phyloP scores from a whole-genome alignment of 139 green algal species.

The Mesotaenium endlicherianum region DNA sequence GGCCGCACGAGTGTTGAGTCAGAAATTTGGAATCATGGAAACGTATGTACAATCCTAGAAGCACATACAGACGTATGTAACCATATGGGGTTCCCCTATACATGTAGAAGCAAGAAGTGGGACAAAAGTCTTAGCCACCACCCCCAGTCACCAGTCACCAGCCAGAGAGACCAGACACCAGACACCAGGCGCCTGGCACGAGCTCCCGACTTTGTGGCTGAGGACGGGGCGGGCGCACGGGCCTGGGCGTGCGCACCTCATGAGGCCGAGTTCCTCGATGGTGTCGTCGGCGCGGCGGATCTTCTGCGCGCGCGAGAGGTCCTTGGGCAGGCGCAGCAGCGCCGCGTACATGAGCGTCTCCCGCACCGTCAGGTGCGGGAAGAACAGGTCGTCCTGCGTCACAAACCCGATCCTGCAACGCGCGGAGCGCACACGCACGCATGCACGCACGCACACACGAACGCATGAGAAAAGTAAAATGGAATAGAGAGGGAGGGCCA shows the following conservation, averaged over 20 bases:
- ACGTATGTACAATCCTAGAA: too few relatives aligned
- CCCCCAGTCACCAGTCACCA: too few relatives aligned
- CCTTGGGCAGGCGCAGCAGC: slow-evolving; percentile 30
- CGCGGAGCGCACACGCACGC: neutral
- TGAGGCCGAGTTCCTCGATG: slow-evolving; percentile 25
- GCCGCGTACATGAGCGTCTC: slow-evolving; percentile 53
- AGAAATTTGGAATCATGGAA: too few relatives aligned
- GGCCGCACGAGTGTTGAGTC: too few relatives aligned
- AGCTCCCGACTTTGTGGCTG: too few relatives aligned
- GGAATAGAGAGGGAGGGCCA: neutral
- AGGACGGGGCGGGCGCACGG: too few relatives aligned
- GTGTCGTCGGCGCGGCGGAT: slow-evolving; percentile 14
- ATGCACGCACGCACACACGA: neutral
- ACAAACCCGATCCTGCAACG: slow-evolving; percentile 42
- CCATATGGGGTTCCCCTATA: too few relatives aligned
- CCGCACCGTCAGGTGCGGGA: slow-evolving; percentile 58
- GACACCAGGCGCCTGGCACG: too few relatives aligned
- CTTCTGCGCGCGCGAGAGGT: slow-evolving; percentile 45
- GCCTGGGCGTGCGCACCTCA: slow-evolving; percentile 15
- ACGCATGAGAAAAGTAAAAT: neutral
- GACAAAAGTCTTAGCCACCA: too few relatives aligned
- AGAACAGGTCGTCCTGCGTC: slow-evolving; percentile 63
- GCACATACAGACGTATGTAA: neutral
- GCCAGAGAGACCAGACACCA: too few relatives aligned
- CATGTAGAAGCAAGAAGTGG: too few relatives aligned